phyloP scores from a whole-genome alignment of 768 basidiomycete species.

The Saitozyma podzolica region DNA sequence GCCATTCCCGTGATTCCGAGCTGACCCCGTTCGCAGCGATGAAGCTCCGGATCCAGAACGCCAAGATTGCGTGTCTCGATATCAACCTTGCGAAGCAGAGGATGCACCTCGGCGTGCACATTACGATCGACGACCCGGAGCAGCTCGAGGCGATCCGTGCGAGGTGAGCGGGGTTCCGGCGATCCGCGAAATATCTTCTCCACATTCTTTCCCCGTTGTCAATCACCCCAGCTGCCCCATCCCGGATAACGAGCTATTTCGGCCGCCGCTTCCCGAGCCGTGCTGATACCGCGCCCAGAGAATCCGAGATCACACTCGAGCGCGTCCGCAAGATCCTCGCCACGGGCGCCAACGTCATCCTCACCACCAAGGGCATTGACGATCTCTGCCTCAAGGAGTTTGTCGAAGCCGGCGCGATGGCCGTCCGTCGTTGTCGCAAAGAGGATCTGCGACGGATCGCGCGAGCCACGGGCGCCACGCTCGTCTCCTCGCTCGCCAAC shows the following conservation, averaged over 20 bases:
- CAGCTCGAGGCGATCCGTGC: constrained; percentile 95
- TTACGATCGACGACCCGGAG: constrained; percentile 92
- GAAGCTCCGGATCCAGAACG: constrained; percentile 89
- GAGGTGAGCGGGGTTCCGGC: constrained; percentile 59
- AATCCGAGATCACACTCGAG: constrained; percentile 93
- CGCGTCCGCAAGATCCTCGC: constrained; percentile 93
- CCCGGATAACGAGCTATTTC: too few relatives aligned
- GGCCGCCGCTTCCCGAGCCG: neutral
- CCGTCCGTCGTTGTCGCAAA: constrained; percentile 93
- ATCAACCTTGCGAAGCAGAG: constrained; percentile 95
- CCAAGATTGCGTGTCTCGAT: constrained; percentile 97
- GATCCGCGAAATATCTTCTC: neutral
- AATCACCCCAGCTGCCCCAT: too few relatives aligned
- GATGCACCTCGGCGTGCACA: constrained; percentile 97
- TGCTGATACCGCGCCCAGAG: constrained; percentile 58
- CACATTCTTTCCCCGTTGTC: neutral
- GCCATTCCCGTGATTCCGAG: neutral
- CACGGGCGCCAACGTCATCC: constrained; percentile 91
- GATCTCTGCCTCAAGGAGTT: constrained; percentile 98
- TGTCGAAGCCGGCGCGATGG: constrained; percentile 98
- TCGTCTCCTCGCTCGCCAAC: constrained; percentile 90
- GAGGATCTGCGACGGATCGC: constrained; percentile 97
- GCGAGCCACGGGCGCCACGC: constrained; percentile 90
- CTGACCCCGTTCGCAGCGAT: constrained; percentile 64
- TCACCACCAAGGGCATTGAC: constrained; percentile 98